Evolutionary conservation across 768 basidiomycete genomes (phyloP).

Genomic region (Suillus hirtellus): DNA sequence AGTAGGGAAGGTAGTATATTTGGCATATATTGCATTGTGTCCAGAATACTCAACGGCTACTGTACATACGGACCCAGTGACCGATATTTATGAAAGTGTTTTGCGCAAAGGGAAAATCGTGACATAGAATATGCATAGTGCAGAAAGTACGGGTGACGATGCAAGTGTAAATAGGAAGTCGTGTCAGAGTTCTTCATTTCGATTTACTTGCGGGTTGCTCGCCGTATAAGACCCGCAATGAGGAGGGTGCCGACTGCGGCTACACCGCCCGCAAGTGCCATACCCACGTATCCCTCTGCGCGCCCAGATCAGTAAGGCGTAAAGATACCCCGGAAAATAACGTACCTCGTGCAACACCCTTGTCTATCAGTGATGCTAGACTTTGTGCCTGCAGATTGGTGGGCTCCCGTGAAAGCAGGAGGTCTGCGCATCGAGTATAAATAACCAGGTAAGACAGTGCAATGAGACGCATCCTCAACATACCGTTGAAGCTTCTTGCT

Average conservation of each 20-base stretch:
- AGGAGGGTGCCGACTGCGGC: slow-evolving; percentile 81
- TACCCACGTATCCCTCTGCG: slow-evolving; percentile 96
- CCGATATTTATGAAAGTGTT: slow-evolving; percentile 15
- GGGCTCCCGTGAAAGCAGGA: slow-evolving; percentile 90
- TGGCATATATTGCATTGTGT: not conserved
- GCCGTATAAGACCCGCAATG: slow-evolving; percentile 80
- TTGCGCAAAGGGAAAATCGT: slow-evolving; percentile 15
- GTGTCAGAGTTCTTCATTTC: slow-evolving; percentile 17
- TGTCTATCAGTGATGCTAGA: slow-evolving; percentile 81
- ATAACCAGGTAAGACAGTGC: slow-evolving; percentile 3
- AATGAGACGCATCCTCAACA: slow-evolving; percentile 25
- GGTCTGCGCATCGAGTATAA: slow-evolving; percentile 44
- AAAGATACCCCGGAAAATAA: slow-evolving; percentile 7
- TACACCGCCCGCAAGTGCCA: slow-evolving; percentile 91
- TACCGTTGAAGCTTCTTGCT: slow-evolving; percentile 90
- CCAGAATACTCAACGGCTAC: not conserved
- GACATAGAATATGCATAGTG: slow-evolving; percentile 30
- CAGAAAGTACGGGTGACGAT: slow-evolving; percentile 11
- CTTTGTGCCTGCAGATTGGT: slow-evolving; percentile 91
- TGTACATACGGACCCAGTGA: slow-evolving; percentile 12
- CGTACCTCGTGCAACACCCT: slow-evolving; percentile 78
- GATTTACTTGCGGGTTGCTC: slow-evolving; percentile 56
- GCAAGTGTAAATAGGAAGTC: slow-evolving; percentile 20
- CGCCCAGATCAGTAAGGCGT: slow-evolving; percentile 5
- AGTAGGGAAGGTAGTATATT: not conserved